phyloP scores from a whole-genome alignment of 2,329 filamentous ascomycete species.

The Apiospora malaysiana region DNA sequence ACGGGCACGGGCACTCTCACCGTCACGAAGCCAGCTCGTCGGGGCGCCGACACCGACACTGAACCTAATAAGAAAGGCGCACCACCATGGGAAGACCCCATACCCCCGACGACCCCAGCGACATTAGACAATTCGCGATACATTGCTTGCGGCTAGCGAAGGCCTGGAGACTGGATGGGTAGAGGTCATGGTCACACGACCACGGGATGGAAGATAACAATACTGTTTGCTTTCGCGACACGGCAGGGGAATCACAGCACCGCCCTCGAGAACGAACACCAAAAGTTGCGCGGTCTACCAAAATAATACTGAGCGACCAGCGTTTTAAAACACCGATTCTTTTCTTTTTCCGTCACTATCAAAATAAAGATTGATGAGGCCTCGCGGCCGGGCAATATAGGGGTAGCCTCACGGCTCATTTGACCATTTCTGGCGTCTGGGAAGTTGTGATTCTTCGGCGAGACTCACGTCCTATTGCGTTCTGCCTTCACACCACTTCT shows the following conservation, averaged over 20 bases:
- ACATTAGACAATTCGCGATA: neutral
- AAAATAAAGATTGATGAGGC: slow-evolving; percentile 37
- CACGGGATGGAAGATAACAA: slow-evolving; percentile 26
- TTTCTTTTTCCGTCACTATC: slow-evolving; percentile 26
- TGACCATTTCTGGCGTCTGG: slow-evolving; percentile 22
- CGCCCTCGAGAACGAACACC: slow-evolving; percentile 26
- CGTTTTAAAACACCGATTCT: slow-evolving; percentile 23
- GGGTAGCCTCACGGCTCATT: slow-evolving; percentile 40
- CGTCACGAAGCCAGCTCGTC: slow-evolving; percentile 37
- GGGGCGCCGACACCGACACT: slow-evolving; percentile 39
- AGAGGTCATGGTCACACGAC: slow-evolving; percentile 39
- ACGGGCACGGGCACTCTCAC: slow-evolving; percentile 50
- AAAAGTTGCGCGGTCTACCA: neutral
- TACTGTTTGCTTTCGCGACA: slow-evolving; percentile 25
- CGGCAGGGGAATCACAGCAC: slow-evolving; percentile 35
- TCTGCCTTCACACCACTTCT: neutral
- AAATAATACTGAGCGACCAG: slow-evolving; percentile 4
- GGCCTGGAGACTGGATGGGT: slow-evolving; percentile 23
- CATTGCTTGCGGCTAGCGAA: slow-evolving; percentile 19
- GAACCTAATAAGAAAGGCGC: slow-evolving; percentile 17
- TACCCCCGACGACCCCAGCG: neutral
- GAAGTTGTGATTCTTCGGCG: slow-evolving; percentile 13
- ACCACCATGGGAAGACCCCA: neutral
- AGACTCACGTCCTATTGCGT: neutral
- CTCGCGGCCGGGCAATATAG: slow-evolving; percentile 39